A percentile compares a stretch with the other conserved stretches of the same genome.
phyloP scores from a whole-genome alignment of 108 stramenopile species.

The Cyclostephanos invisitatus region DNA sequence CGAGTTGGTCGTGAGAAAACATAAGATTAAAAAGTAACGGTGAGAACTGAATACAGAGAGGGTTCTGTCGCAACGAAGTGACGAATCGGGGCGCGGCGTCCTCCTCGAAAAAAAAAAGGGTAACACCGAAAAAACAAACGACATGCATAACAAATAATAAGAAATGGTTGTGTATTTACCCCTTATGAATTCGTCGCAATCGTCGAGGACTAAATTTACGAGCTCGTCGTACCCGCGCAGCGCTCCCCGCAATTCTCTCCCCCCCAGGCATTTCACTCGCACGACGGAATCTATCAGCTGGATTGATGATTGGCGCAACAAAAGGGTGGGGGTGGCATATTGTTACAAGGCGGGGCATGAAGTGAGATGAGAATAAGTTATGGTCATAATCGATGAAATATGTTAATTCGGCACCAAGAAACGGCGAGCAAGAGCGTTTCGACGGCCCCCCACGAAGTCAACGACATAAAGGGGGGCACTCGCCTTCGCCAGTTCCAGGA shows the following conservation, averaged over 20 bases:
- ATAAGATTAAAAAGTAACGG: not conserved
- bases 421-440: not conserved
- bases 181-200: conserved; percentile 84
- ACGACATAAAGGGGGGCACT: not conserved
- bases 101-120: not conserved
- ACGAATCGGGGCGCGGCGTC: too few species aligned
- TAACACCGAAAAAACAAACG: conserved; percentile 4
- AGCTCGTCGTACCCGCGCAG: conserved; percentile 85
- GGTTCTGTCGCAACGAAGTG: too few species aligned
- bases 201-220: conserved; percentile 87
- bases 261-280: conserved; percentile 83
- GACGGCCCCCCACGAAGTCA: not conserved
- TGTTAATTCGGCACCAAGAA: not conserved
- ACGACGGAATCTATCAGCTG: conserved; percentile 74
- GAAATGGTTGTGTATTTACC: conserved; percentile 38
- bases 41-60: too few species aligned
- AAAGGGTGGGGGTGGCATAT: not conserved
- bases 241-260: conserved; percentile 74
- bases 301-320: not conserved
- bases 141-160: not conserved
- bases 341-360: not conserved
- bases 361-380: too few species aligned
- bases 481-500: conserved; percentile 77
- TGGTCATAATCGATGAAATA: too few species aligned
- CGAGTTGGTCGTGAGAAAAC: not conserved